Evolutionary conservation across 306 rosid species (phyloP), one percentile per base, ranked within the genome.

Genomic region (Trichosanthes cucumerina): DNA sequence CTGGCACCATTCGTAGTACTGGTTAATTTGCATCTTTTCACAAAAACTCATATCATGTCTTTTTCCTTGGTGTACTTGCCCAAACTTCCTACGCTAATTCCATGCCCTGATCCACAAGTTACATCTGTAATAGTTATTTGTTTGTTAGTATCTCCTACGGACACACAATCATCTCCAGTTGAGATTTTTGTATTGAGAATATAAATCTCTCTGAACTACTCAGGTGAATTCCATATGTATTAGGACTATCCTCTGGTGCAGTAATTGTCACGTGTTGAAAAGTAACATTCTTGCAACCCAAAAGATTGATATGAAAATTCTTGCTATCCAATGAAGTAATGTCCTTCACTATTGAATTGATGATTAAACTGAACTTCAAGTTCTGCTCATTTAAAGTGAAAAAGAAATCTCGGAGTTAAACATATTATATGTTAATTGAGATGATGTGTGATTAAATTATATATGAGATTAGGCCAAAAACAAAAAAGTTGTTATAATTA

Each of bases 111-210:
- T 62, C 90, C 88, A 24, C 88, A 88, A 1, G 31, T 82, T 21
- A 85, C 81, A 0, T 43, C 62, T 0, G 65, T 28, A 23, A 86
- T 57, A 0, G 71, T 56, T 13, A 86, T 36, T 9, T 81, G 23
- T 36, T n/a, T 54, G 72, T 46, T 82, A 0, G 88, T 89, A 36
- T 86, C 90, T 11, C 89, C 88, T 4, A 89, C 46, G 0, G 91
- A 89, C 60, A 89, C 46, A 26, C 91, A 89, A 24, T 89, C 93
- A 39, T 89, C 88, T 33, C 91, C 89, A 0, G 89, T 87, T 9
- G 6, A 63, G 10, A 89, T 84, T 4, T 36, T 33, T 0, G 82
- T 4, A 33, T 87, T 77, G 0, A 70, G 62, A 64, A 87, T 38
- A 16, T 46, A 81, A 78, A 89, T 82, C n/a, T 74, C 57, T 0